Percentiles rank a stretch among this genome's conserved stretches.
Conservation (phyloP, 805 yeast species). For the Torulaspora gathmanii region DNA sequence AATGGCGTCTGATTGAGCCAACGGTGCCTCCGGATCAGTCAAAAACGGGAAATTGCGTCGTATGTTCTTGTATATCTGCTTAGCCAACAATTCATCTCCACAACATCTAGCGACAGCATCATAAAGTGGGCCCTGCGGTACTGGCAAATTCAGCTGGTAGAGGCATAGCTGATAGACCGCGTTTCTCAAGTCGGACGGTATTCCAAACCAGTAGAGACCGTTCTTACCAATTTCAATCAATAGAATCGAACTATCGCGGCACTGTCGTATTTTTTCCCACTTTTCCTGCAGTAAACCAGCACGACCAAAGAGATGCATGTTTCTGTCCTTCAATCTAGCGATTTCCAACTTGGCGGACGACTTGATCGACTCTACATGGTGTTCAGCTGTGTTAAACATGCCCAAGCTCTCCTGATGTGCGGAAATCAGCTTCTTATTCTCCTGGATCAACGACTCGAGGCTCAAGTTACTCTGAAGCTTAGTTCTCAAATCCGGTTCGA, state of each 20-base stretch:
- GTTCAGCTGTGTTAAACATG: conserved; percentile 3
- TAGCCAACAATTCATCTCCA: conserved; percentile 5
- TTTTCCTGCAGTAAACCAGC: conserved; percentile 6
- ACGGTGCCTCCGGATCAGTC: background rate
- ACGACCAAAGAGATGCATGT: conserved; percentile 12
- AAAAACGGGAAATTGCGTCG: conserved; percentile 3
- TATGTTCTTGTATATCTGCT: conserved; percentile 9
- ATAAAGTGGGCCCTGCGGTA: conserved; percentile 3
- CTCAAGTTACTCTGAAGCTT: conserved; percentile 17
- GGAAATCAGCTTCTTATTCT: conserved; percentile 17
- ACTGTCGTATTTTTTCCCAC: conserved; percentile 13
- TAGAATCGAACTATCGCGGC: conserved; percentile 6
- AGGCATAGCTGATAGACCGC: conserved; percentile 15
- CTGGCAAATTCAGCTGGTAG: background rate
- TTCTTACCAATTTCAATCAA: conserved; percentile 13
- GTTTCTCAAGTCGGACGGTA: conserved; percentile 17
- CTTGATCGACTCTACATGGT: conserved; percentile 3
- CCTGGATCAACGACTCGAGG: conserved; percentile 20
- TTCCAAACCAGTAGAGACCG: conserved; percentile 18
- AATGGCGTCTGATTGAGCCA: conserved; percentile 3
- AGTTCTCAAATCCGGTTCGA: conserved; percentile 12
- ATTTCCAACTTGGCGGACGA: conserved; percentile 12
- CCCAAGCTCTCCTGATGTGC: conserved; percentile 12
- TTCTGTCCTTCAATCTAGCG: conserved; percentile 13
- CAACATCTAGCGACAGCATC: conserved; percentile 7